Percentiles rank a stretch among this genome's conserved stretches.
Evolutionary conservation across 345 rosid species (phyloP).

Genomic region (Eucalyptus brandiana): DNA sequence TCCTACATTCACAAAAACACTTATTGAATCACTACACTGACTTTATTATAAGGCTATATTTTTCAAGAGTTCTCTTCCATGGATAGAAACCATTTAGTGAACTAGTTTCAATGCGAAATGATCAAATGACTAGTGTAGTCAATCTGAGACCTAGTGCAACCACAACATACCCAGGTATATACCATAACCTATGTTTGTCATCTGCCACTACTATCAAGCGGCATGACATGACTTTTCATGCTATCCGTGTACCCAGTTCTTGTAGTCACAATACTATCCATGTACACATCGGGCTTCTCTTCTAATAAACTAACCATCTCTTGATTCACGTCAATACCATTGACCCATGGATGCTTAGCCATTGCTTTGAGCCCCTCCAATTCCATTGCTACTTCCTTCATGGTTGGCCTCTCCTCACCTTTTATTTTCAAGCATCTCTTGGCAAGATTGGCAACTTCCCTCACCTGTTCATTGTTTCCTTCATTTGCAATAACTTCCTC

Average conservation of each 20-base stretch:
- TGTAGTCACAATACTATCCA: not conserved
- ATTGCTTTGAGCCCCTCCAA: not conserved
- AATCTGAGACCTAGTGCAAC: not conserved
- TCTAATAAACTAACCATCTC: accelerated
- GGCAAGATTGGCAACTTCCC: constrained; percentile 2
- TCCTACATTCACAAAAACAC: not conserved
- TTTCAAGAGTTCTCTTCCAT: too few species aligned
- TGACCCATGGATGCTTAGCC: not conserved
- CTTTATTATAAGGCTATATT: too few species aligned
- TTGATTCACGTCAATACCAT: not conserved
- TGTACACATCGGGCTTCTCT: not conserved
- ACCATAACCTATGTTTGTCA: not conserved
- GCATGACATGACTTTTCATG: not conserved
- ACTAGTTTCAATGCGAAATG: not conserved
- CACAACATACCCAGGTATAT: not conserved
- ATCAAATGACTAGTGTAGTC: not conserved
- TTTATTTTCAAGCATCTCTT: constrained; percentile 3
- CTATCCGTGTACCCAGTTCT: not conserved
- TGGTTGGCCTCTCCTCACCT: constrained; percentile 16
- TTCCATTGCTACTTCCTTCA: constrained; percentile 11
- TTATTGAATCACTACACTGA: too few species aligned
- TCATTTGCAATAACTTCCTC: not conserved
- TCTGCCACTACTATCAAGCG: not conserved
- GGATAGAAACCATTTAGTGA: not conserved
- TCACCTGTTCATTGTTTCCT: not conserved